Conservation (phyloP, 352 stramenopile genomes). For the Globisporangium carolinianum region DNA sequence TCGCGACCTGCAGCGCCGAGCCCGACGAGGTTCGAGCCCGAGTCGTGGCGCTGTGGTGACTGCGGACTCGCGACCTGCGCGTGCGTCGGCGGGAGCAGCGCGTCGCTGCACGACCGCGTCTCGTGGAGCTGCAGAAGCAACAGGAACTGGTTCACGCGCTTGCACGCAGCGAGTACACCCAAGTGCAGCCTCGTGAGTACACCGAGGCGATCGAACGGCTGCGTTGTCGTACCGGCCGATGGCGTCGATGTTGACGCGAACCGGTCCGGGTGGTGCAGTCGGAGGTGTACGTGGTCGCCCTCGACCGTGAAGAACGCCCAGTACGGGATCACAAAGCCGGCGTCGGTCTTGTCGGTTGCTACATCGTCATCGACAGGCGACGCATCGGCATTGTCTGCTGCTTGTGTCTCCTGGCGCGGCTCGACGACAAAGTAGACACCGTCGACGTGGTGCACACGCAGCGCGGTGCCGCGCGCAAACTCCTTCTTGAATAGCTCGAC, state of each 20-base stretch:
- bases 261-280: conserved; percentile 50
- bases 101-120: conserved; percentile 63
- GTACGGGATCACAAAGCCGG: conserved; percentile 36
- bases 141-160: conserved; percentile 81
- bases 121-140: conserved; percentile 82
- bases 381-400: neutral
- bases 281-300: conserved; percentile 39
- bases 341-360: neutral
- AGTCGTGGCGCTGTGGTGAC: conserved; percentile 30
- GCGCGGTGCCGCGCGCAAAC: conserved; percentile 29
- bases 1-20: conserved; percentile 10
- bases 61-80: conserved; percentile 29
- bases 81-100: conserved; percentile 46
- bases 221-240: neutral
- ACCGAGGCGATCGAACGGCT: conserved; percentile 40
- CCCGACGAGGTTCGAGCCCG: conserved; percentile 20
- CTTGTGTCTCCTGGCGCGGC: neutral
- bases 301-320: conserved; percentile 76
- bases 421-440: conserved; percentile 70
- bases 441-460: conserved; percentile 50
- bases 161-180: conserved; percentile 55
- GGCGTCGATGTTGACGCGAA: conserved; percentile 6
- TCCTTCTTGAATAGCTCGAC: conserved; percentile 62
- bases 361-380: neutral
- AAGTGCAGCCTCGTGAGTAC: conserved; percentile 73